Base-by-base conservation (phyloP, 2,329 filamentous ascomycete species). In the Talaromyces sp. region DNA sequence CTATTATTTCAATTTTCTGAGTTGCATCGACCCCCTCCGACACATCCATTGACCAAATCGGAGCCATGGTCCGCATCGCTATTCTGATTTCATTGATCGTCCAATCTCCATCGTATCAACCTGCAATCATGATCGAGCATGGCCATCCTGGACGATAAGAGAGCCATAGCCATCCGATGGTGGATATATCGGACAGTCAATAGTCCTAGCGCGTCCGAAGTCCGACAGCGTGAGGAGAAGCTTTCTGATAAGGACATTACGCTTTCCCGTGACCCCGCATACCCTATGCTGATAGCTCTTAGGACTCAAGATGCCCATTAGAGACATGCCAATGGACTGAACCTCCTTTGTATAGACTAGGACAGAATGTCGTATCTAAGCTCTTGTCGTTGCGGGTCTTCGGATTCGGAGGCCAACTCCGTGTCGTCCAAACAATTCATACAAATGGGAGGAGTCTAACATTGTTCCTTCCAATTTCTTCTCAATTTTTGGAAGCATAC, bases 161-260 rank as follows among this genome's bases (percentile, higher is more conserved):
- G 10, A 29, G 22, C 27, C 22, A 25, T 51, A 8, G 11, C 17
- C 15, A 34, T 34, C 17, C 29, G 27, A 54, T 13, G 29, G 36
- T 43, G 22, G 56, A 59, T 22, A 31, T n/a, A 19, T 45, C 56
- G 56, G 56, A 59, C 22, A 29, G 36, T 59, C 56, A 59, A 59
- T 1, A 59, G 36, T 59, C 56, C 56, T 59, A 45, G 56, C 56
- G 56, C 11, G 56, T 40, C 56, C 56, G 56, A 59, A 40, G 34
- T 5, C 36, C 56, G 34, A 43, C 19, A 25, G 56, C 5, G 49
- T 53, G 49, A 31, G 45, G 45, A 49, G 49, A 53, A 53, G 49
- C 49, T 31, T 53, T 53, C 5, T 31, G 49, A 53, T 53, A 53
- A 51, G 47, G 47, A 29, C 11, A 51, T 17, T 29, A 25, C 3